A percentile compares a stretch with the other conserved stretches of the same genome.
Conservation (phyloP, 495 filamentous ascomycete genomes). For the Cladorrhinum samala region DNA sequence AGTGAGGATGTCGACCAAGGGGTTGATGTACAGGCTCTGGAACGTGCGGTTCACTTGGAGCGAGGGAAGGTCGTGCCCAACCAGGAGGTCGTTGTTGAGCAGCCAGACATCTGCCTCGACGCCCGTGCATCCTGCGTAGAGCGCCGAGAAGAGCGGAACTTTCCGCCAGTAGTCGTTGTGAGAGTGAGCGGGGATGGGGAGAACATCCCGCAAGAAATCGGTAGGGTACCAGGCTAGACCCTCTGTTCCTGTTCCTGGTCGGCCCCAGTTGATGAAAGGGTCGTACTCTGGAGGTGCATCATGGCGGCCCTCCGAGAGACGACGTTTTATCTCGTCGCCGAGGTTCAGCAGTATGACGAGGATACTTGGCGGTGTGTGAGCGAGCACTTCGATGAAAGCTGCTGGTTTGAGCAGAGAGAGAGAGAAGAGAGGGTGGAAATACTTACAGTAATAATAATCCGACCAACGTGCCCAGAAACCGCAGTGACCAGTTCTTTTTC, state of each 20-base stretch:
- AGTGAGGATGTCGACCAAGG: slow-evolving; percentile 53
- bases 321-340: background rate
- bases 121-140: slow-evolving; percentile 61
- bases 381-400: background rate
- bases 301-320: background rate
- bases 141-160: slow-evolving; percentile 60
- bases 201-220: slow-evolving; percentile 65
- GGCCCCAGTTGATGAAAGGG: slow-evolving; percentile 50
- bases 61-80: slow-evolving; percentile 52
- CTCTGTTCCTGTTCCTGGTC: slow-evolving; percentile 40
- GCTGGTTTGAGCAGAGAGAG: background rate
- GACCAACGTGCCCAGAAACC: background rate
- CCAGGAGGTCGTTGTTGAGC: slow-evolving; percentile 57
- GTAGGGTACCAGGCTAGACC: slow-evolving; percentile 61
- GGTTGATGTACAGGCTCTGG: slow-evolving; percentile 56
- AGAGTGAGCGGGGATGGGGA: slow-evolving; percentile 65
- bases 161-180: slow-evolving; percentile 91
- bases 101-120: slow-evolving; percentile 91
- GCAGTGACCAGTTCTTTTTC: background rate
- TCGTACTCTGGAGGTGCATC: slow-evolving; percentile 32
- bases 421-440: too few relatives aligned
- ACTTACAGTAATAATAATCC: background rate
- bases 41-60: slow-evolving; percentile 54
- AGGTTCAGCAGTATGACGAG: background rate
- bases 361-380: background rate